Evolutionary conservation across 2,329 filamentous ascomycete genomes (phyloP), one percentile per base, ranked within the genome.

Genomic region (Fusarium virguliforme): DNA sequence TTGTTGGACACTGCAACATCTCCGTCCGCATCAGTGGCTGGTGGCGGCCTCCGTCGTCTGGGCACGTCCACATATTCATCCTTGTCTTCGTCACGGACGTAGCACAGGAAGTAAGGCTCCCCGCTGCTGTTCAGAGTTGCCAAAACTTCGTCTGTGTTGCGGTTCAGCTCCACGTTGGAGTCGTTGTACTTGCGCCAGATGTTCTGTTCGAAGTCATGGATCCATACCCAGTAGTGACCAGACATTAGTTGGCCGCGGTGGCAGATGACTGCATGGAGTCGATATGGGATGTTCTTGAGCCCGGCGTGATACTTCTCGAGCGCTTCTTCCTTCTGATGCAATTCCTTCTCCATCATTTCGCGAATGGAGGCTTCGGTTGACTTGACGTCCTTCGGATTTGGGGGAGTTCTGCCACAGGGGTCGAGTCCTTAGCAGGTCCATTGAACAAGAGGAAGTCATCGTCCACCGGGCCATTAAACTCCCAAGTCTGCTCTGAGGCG

Each of bases 171-270:
- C 26, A 99, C 94, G 15, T 87, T 87, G 60, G 92, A 91, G 76
- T 99, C 96, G 78, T 99, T 99, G 85, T 98, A 99, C 77, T 93
- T 94, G 63, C 94, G 91, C 95, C 96, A 99, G 18, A 95, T 85
- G 43, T 89, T 88, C 51, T 89, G 88, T 71, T 91, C 88, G 79
- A 97, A 97, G 82, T 98, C 96, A 77, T 91, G 93, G 70, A 99
- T 97, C 87, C 95, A 98, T 48, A 98, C 94, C 91, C 94, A 98
- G 82, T 98, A 99, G 80, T 99, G 96, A 0, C 96, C 96, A 50
- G 91, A 91, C 48, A 86, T 87, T 41, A 91, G 86, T 73, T 86
- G 85, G 34, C 93, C 93, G 22, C 92, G 91, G 79, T 99, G 96
- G 75, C 97, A 95, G 77, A 99, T 97, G 34, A 98, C 92, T 0